Base-by-base conservation (phyloP, 169 alveolate genomes). In the Plasmodium gonderi region DNA sequence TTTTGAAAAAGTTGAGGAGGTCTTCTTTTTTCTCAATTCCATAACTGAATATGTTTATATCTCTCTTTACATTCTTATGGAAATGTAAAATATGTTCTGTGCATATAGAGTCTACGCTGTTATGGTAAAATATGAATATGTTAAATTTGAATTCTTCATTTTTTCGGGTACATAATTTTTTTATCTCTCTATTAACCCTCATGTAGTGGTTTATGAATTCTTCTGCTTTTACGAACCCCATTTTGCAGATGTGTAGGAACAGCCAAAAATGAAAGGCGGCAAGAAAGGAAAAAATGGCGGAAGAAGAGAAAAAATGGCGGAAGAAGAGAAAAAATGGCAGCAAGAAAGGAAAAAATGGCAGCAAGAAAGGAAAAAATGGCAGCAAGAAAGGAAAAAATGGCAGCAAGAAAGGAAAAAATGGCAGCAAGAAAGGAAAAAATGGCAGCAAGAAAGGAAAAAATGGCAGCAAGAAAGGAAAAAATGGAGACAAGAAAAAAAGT, bases 181-280 rank as follows among this genome's bases (percentile, higher is more conserved):
- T 82, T 36, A 82, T 82, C 60, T 82, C 92, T 47, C 38, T 67
- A 42, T 82, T 82, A n/a, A 82, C 81, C 29, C 92, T 31, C 92
- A 82, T 82, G 54, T 82, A 69, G n/a, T 82, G 92, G 60, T 82
- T 82, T 0, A 82, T 14, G n/a, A 82, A 82, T 7, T 82, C 92
- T 20, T 82, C 92, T 2, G 92, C 92, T 49, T 82, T 82, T 31
- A 82, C 65, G 64, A 82, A 82, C 33, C 92, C 92, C 92, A 82
- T 82, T 36, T 17, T 60, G 72, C 17, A 5, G 72, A 42, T 4
- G 51, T 42, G 4, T 42, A 42, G 51, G 51, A 42, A 9, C 4
- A 9, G 51, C 51, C 51, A 9, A 4, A 6, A 6, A 6, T 42
- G 51, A 9, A 42, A 9, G 9, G 51, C 14, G 14, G 14, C n/a